phyloP scores from a whole-genome alignment of 306 rosid species.

The Fragaria ananassa region DNA sequence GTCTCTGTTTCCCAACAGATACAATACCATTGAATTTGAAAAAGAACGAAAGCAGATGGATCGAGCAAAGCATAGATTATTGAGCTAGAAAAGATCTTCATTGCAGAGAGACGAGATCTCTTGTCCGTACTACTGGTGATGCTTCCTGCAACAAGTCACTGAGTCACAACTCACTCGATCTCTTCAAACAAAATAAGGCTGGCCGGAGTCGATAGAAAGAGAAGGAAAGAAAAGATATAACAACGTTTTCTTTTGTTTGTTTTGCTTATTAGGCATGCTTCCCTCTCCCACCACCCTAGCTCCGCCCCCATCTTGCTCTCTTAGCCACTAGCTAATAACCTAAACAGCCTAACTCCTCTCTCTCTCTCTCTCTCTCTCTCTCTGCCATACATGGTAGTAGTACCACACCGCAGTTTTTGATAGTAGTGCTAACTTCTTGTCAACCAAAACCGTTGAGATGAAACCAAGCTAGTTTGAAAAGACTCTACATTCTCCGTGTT shows the following conservation, averaged over 20 bases:
- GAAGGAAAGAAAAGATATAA: neutral
- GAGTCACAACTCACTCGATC: neutral
- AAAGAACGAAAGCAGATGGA: neutral
- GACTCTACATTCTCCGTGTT: neutral
- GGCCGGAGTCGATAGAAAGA: neutral
- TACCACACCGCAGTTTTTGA: constrained; percentile 4
- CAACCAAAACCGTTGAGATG: neutral
- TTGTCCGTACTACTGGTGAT: constrained; percentile 9
- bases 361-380: neutral
- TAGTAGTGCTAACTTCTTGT: neutral
- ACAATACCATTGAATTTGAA: neutral
- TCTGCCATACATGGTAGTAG: neutral
- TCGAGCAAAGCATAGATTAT: neutral
- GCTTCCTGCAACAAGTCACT: neutral
- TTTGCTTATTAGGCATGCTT: constrained; percentile 25
- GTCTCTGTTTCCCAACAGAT: constrained; percentile 2
- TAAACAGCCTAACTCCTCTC: neutral
- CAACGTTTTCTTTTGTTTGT: neutral
- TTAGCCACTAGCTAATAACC: neutral
- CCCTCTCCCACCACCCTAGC: neutral
- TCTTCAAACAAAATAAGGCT: neutral
- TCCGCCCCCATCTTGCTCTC: neutral
- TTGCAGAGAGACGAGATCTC: constrained; percentile 5
- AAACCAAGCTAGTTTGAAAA: neutral
- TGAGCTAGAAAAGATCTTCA: neutral